Percentiles rank a stretch among this genome's conserved stretches.
Conservation (phyloP, 192 early-diverging fungal genomes). For the Mortierella alpina region DNA sequence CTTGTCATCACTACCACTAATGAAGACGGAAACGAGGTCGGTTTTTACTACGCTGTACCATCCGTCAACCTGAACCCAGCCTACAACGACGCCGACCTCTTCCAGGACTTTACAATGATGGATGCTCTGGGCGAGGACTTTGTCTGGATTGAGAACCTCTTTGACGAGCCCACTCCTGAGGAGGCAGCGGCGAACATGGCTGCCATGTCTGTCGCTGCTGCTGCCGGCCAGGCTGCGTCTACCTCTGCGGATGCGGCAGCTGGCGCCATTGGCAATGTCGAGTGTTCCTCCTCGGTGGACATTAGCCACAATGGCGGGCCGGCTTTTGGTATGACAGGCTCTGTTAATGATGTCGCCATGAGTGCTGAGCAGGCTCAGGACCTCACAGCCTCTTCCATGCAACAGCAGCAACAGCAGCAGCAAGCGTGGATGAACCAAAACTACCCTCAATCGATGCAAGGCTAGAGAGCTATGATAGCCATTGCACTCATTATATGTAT, state of each 20-base stretch:
- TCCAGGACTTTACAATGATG: constrained; percentile 53
- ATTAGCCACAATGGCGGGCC: no score
- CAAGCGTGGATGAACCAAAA: constrained; percentile 17
- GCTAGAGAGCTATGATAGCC: background rate
- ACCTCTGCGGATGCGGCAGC: background rate
- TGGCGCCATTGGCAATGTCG: background rate
- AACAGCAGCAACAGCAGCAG: constrained; percentile 11
- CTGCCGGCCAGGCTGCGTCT: constrained; percentile 9
- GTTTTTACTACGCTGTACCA: constrained; percentile 49
- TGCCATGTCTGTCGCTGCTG: constrained; percentile 49
- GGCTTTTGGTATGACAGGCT: no score
- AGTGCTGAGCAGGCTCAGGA: background rate
- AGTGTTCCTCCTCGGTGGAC: background rate
- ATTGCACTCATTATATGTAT: background rate
- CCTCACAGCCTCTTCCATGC: background rate
- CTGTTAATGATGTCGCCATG: constrained; percentile 10
- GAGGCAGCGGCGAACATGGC: constrained; percentile 38
- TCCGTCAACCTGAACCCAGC: constrained; percentile 46
- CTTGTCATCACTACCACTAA: constrained; percentile 49
- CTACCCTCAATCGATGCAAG: constrained; percentile 21
- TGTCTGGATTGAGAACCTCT: constrained; percentile 52
- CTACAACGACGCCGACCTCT: constrained; percentile 44
- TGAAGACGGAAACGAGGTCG: constrained; percentile 51
- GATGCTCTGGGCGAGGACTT: constrained; percentile 50
- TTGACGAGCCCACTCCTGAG: constrained; percentile 45